Conservation (phyloP, 2,329 filamentous ascomycete genomes). For the Lasiodiplodia sp. region DNA sequence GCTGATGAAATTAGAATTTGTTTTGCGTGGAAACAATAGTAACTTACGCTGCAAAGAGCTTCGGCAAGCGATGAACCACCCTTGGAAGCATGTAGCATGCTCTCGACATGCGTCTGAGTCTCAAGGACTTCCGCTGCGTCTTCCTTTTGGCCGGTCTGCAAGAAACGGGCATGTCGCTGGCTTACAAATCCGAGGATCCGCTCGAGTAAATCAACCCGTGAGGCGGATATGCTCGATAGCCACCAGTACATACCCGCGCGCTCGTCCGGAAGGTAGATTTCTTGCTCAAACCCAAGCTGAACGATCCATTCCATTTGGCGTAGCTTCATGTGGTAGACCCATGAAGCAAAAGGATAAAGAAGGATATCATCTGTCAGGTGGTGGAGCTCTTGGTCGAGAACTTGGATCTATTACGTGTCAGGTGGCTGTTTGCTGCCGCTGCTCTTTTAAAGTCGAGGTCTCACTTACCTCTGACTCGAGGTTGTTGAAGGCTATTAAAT, state of each 20-base stretch:
- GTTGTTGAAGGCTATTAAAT: conserved; percentile 81
- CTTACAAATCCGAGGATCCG: conserved; percentile 23
- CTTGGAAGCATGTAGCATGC: conserved; percentile 1
- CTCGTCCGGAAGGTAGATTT: conserved; percentile 87
- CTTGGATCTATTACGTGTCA: conserved; percentile 59
- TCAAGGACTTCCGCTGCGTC: conserved; percentile 14
- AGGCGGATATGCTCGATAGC: conserved; percentile 39
- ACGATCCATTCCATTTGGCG: conserved; percentile 85
- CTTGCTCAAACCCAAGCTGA: conserved; percentile 92
- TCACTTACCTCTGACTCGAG: conserved; percentile 74
- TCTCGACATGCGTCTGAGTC: conserved; percentile 14
- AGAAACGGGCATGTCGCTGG: conserved; percentile 1
- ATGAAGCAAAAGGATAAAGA: conserved; percentile 80
- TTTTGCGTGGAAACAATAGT: not conserved
- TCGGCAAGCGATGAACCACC: conserved; percentile 20
- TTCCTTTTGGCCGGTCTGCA: not conserved
- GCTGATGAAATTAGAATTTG: not conserved
- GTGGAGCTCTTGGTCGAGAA: conserved; percentile 74
- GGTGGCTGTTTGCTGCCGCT: not conserved
- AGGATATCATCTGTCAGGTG: conserved; percentile 64
- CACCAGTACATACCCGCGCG: conserved; percentile 86
- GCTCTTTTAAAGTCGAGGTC: not conserved
- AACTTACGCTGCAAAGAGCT: conserved; percentile 29
- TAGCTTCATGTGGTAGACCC: conserved; percentile 92
- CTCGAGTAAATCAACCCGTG: conserved; percentile 31